Percentiles rank a stretch among this genome's conserved stretches.
Evolutionary conservation across 164 flowering plant species (phyloP).

Genomic region (Liquidambar formosana): DNA sequence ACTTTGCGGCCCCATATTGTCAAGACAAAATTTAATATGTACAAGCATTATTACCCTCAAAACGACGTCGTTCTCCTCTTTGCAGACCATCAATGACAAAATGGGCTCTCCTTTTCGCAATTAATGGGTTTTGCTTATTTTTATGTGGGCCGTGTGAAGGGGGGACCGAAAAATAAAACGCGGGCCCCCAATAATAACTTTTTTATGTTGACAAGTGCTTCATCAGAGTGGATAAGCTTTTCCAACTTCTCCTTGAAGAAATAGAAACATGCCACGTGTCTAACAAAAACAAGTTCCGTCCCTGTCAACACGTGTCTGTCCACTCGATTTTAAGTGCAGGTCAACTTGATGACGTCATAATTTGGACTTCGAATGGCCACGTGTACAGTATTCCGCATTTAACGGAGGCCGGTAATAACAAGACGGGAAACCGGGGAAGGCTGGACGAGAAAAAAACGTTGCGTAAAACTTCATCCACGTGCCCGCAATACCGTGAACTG

Average conservation of each 20-base stretch:
- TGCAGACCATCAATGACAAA: neutral
- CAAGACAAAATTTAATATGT: too few species aligned
- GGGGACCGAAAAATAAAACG: neutral
- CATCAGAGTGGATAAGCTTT: conserved; percentile 10
- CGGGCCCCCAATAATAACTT: neutral
- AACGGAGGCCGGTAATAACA: neutral
- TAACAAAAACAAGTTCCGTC: neutral
- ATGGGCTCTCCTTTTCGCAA: conserved; percentile 1
- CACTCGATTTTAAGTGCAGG: neutral
- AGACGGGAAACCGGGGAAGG: conserved; percentile 1
- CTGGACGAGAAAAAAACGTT: too few species aligned
- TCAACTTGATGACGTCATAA: conserved; percentile 12
- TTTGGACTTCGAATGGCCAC: neutral
- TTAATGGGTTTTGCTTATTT: conserved; percentile 1
- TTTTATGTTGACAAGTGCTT: conserved; percentile 1
- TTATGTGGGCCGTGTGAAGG: conserved; percentile 10
- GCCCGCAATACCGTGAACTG: too few species aligned
- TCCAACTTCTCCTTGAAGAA: neutral
- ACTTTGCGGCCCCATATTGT: too few species aligned
- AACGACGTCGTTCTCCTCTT: too few species aligned
- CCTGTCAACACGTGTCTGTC: conserved; percentile 10
- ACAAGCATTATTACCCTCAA: too few species aligned
- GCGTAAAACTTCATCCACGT: too few species aligned
- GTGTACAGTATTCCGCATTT: neutral
- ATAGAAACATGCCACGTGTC: neutral